Evolutionary conservation across 2,329 filamentous ascomycete genomes (phyloP).

Genomic region (Paraconiothyrium brasiliense): DNA sequence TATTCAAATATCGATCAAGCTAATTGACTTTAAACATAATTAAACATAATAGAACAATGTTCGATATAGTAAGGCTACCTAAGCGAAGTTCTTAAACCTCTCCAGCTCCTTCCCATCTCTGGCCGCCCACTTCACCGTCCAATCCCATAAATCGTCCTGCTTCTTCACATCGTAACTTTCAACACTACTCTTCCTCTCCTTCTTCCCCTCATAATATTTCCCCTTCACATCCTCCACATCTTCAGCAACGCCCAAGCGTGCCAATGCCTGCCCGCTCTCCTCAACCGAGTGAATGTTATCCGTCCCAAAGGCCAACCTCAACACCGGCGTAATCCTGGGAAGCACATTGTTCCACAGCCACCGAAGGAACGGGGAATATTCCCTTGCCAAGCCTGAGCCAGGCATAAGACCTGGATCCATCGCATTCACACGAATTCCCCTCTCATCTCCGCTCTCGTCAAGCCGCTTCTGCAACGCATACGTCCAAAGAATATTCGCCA

Average conservation of each 20-base stretch:
- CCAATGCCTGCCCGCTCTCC: neutral
- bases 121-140: slow-evolving; percentile 5
- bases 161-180: slow-evolving; percentile 5
- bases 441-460: neutral
- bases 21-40: too few relatives aligned
- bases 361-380: neutral
- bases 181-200: neutral
- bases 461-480: slow-evolving; percentile 12
- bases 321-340: neutral
- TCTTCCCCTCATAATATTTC: slow-evolving; percentile 1
- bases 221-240: slow-evolving; percentile 3
- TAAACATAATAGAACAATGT: too few relatives aligned
- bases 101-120: neutral
- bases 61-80: neutral
- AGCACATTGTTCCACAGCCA: slow-evolving; percentile 1
- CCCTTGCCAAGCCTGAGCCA: neutral
- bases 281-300: neutral
- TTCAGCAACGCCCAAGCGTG: neutral
- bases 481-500: slow-evolving; percentile 59
- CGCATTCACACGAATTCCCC: neutral
- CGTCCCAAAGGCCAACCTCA: neutral
- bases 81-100: neutral
- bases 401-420: slow-evolving; percentile 5
- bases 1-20: too few relatives aligned
- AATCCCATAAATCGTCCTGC: slow-evolving; percentile 8